phyloP scores from a whole-genome alignment of 148 eudicot genomes.

The Talinum fruticosum region DNA sequence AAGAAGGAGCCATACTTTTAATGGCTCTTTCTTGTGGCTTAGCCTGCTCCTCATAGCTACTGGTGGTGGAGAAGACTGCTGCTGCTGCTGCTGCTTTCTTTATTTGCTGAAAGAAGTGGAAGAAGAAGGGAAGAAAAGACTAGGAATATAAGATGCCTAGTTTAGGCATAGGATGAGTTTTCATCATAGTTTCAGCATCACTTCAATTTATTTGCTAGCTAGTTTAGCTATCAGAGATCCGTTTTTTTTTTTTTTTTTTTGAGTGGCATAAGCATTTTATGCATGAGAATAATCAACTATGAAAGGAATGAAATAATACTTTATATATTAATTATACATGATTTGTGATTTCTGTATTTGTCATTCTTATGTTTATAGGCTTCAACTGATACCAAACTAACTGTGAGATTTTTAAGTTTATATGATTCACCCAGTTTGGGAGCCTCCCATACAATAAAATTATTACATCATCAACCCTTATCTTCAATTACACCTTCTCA shows the following conservation, averaged over 20 bases:
- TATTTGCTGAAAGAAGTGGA: background rate
- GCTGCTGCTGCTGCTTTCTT: background rate
- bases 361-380: background rate
- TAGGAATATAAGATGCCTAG: constrained; percentile 18
- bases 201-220: constrained; percentile 13
- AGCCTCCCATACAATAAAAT: too few species aligned
- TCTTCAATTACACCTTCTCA: too few species aligned
- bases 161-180: constrained; percentile 18
- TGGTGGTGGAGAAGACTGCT: background rate
- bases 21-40: constrained; percentile 64
- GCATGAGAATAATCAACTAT: background rate
- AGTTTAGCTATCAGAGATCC: background rate
- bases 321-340: background rate
- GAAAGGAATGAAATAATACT: background rate
- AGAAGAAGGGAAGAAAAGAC: background rate
- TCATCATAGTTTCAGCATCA: background rate
- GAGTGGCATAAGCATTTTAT: constrained; percentile 10
- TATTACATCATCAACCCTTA: too few species aligned
- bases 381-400: background rate
- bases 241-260: background rate
- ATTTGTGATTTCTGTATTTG: background rate
- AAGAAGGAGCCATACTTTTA: constrained; percentile 58
- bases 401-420: too few species aligned
- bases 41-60: constrained; percentile 25
- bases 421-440: too few species aligned